Evolutionary conservation across 805 yeast species (phyloP).

Genomic region (Hanseniaspora jakobsenii): DNA sequence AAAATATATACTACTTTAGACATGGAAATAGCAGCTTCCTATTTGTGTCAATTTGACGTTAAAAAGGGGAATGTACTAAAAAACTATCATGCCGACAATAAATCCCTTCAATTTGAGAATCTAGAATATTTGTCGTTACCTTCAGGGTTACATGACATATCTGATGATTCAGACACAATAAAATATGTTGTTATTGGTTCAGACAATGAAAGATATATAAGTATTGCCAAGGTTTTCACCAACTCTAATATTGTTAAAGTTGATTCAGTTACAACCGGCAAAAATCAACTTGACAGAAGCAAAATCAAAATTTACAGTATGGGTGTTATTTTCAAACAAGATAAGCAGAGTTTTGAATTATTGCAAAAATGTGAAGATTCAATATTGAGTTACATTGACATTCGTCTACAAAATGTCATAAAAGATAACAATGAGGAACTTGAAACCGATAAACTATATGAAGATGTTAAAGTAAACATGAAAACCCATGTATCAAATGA

Average conservation of each 20-base stretch:
- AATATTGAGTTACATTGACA: slow-evolving; percentile 16
- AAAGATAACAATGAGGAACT: slow-evolving; percentile 11
- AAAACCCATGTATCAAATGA: not conserved
- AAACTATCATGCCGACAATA: slow-evolving; percentile 21
- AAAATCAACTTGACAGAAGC: slow-evolving; percentile 28
- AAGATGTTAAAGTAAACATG: not conserved
- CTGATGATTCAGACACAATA: slow-evolving; percentile 36
- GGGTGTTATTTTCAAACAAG: slow-evolving; percentile 35
- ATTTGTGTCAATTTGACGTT: slow-evolving; percentile 27
- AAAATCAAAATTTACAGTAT: slow-evolving; percentile 51
- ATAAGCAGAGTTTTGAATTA: slow-evolving; percentile 18
- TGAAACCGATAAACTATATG: not conserved
- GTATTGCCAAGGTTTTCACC: slow-evolving; percentile 42
- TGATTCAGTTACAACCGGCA: not conserved
- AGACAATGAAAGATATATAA: slow-evolving; percentile 27
- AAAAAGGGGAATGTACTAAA: slow-evolving; percentile 25
- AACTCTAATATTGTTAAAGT: slow-evolving; percentile 27
- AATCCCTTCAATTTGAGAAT: slow-evolving; percentile 27
- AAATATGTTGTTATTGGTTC: slow-evolving; percentile 36
- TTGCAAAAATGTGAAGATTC: slow-evolving; percentile 19
- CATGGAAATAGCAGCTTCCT: slow-evolving; percentile 18
- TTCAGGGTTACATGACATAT: slow-evolving; percentile 48
- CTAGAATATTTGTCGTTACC: slow-evolving; percentile 58
- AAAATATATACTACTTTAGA: too few species aligned
- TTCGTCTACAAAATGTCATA: slow-evolving; percentile 14